Evolutionary conservation across 768 basidiomycete genomes (phyloP), one percentile per base, ranked within the genome.

Genomic region (Trametes coccinea): DNA sequence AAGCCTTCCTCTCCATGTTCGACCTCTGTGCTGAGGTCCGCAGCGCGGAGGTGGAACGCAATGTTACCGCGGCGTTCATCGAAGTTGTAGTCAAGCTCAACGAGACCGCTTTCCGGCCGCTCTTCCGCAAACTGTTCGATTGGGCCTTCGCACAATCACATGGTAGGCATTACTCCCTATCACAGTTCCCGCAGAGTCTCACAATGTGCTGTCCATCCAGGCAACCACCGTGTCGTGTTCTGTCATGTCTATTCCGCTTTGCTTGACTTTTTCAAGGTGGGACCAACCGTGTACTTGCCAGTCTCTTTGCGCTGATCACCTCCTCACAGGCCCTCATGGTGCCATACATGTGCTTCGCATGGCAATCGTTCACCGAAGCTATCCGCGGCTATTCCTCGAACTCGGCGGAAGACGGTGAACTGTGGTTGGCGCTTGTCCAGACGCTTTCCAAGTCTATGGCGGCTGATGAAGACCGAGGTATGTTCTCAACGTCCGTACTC

Each of bases 21-120:
- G 89, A 90, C 63, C 72, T 88, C 29, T 64, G 58, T 22, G 62
- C 54, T 1, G 51, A 6, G 16, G 3, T 2, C 2, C 14, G 10
- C 2, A 11, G 29, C 5, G 37, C 48, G 3, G 49, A 56, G 49
- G 78, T 80, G n/a, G 82, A 87, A 72, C 66, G 71, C 6, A 71
- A 73, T 45, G 76, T 84, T 9, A 84, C 92, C 59, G 72, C 81
- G 1, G 88, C 95, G 0, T 98, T 97, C 81, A 80, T 88, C 10
- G 92, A 96, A 72, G 78, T 98, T 8, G 91, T 95, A 10, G 85
- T 93, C 56, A 98, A 98, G 74, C 79, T 99, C 55, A 97, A 95
- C 69, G 97, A 98, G 67, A 84, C 85, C 0, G 82, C 89, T 0
- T 98, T 99, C 85, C 84, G 86, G 63, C 95, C 96, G 0, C 77